Percentiles rank a stretch among this genome's conserved stretches.
These are phyloP conservation scores for Ogataea trehalophila DNA, from an alignment of 805 yeast genomes.

Conservation along the genomic window DNA sequence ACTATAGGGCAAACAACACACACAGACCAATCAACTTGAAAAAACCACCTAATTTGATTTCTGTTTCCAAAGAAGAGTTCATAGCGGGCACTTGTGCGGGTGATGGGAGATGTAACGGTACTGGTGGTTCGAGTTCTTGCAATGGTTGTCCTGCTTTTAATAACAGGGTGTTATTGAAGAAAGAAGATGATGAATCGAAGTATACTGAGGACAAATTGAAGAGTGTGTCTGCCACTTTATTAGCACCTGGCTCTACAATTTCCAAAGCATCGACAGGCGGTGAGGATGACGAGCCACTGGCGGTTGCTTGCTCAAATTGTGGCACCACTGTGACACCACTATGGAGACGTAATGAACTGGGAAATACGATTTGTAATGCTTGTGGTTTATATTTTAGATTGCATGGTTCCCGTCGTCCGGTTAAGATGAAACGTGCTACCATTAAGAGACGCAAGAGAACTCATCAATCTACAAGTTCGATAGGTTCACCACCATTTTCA, in stretches of 20 bases:
- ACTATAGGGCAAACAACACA: conserved; percentile 51
- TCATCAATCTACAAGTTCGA: not conserved
- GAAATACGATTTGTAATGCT: conserved; percentile 84
- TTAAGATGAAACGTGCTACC: conserved; percentile 63
- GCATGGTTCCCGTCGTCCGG: conserved; percentile 76
- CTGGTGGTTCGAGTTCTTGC: conserved; percentile 79
- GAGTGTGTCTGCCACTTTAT: too few relatives aligned
- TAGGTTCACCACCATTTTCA: not conserved
- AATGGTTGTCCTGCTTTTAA: conserved; percentile 80
- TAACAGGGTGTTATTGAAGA: conserved; percentile 49
- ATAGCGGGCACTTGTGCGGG: conserved; percentile 60
- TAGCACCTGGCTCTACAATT: not conserved
- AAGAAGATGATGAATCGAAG: not conserved
- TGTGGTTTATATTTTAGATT: conserved; percentile 75
- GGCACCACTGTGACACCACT: conserved; percentile 81
- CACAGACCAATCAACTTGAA: conserved; percentile 64
- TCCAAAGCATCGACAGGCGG: not conserved
- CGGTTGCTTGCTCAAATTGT: conserved; percentile 79
- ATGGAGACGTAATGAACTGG: conserved; percentile 80
- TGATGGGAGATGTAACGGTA: conserved; percentile 79
- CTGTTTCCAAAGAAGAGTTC: conserved; percentile 32
- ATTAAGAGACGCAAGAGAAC: conserved; percentile 68
- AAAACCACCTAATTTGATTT: conserved; percentile 48
- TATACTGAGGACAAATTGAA: too few relatives aligned
- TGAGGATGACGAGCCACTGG: conserved; percentile 35